Evolutionary conservation across 2,329 filamentous ascomycete species (phyloP).

Genomic region (Fusarium begoniae): DNA sequence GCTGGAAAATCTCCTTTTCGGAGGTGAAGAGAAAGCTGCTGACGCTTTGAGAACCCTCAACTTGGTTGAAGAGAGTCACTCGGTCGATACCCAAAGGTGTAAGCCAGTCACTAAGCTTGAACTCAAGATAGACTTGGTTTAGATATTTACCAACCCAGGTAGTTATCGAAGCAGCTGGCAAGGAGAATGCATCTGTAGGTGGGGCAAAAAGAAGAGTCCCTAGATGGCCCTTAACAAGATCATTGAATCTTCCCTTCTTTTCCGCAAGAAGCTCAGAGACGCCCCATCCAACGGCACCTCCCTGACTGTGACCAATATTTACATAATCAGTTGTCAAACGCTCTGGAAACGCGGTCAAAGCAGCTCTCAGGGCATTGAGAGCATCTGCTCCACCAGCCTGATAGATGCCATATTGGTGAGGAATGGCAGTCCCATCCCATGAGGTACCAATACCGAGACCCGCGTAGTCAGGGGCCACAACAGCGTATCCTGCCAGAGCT

Average conservation of each 20-base stretch:
- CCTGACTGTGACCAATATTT: not conserved
- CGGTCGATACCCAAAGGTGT: not conserved
- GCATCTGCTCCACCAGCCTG: not conserved
- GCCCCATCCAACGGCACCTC: not conserved
- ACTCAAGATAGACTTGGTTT: not conserved
- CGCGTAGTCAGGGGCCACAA: slow-evolving; percentile 22
- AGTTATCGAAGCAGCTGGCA: not conserved
- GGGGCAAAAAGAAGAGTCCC: not conserved
- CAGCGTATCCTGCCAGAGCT: slow-evolving; percentile 1
- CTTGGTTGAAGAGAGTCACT: not conserved
- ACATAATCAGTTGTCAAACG: not conserved
- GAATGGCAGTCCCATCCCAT: not conserved
- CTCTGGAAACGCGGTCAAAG: not conserved
- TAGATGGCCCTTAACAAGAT: not conserved
- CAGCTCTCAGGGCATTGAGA: not conserved
- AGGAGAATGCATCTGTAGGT: not conserved
- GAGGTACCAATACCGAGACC: slow-evolving; percentile 4
- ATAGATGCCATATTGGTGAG: not conserved
- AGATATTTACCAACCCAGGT: not conserved
- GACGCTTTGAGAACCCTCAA: not conserved
- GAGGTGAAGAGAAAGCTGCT: not conserved
- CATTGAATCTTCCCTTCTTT: not conserved
- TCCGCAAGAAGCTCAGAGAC: not conserved
- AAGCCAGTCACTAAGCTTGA: not conserved
- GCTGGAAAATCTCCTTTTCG: not conserved